Base-by-base conservation (phyloP, 1,139 yeast species). In the Kodamaea alishanica region DNA sequence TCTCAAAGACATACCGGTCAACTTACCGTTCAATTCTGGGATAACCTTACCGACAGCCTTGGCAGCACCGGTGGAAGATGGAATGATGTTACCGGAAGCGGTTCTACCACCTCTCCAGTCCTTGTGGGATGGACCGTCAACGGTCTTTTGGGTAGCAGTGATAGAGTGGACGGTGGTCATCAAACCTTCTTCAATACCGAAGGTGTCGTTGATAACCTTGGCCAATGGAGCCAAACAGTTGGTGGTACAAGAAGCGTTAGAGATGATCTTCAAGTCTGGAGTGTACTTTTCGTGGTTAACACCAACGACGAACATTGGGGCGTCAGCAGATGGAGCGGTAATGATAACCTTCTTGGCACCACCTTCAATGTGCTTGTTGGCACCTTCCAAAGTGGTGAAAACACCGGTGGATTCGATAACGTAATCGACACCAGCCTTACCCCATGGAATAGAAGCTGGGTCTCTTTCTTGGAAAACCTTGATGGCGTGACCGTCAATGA, bases 101-200 rank as follows among this genome's bases (percentile, higher is more conserved):
- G 94, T 81, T 73, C 94, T 82, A 69, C 94, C 94, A 67, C 94
- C 94, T 78, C 94, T 81, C 94, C 94, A 85, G 79, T 85, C 94
- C 81, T 84, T 84, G 79, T 81, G 84, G 67, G 92, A 84, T 62
- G 94, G 90, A 72, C 94, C 94, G 64, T 84, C 94, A 54, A 84
- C 94, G 51, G 90, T 82, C 82, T 84, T 84, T 73, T 84, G 94
- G 64, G 92, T 83, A 63, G 94, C 94, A 56, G 94, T 84, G 74
- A 83, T 80, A 63, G 92, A 83, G 81, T 84, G 94, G 58, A 84
- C 88, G 53, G 94, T 84, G 75, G 94, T 84, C 94, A 84, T 84
- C 63, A 84, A 77, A 73, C 88, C 94, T 74, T 84, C 94, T 61
- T 80, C 84, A 58, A 84, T 79, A 49, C 92, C 92, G 64, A 81